Base-by-base conservation (phyloP, 139 green algal species). In the Yamagishiella unicocca region DNA sequence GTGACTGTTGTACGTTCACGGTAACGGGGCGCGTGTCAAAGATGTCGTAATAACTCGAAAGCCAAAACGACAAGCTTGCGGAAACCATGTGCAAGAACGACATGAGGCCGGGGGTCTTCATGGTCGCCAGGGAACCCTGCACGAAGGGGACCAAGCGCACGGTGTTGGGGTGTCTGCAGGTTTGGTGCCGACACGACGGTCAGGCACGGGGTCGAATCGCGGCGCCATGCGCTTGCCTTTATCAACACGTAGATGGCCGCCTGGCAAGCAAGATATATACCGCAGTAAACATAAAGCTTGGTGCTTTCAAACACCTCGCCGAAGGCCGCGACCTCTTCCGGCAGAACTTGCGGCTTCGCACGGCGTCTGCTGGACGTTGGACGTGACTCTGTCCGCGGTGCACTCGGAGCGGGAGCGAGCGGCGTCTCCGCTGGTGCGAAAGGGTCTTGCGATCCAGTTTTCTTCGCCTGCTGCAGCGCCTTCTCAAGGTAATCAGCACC, bases 41-140 rank as follows among this genome's bases (percentile, higher is more conserved):
- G 37, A 82, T 35, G 68, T 88, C 82, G 71, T 83, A 88, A 9
- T 50, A 50, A 71, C 17, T 58, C 19, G 71, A 38, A 22, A 66
- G 0, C 70, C 68, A 81, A 21, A 88, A 73, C 12, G 82, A 73
- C 3, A 81, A 31, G 25, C 25, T 35, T 2, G 40, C 68, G 4
- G 29, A 62, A 12, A 9, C 35, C 64, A 88, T 79, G 70, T 88
- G 83, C 72, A 88, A 71, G 83, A 88, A 88, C 4, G 70, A 38
- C 62, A 88, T 82, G 37, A 88, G 62, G 50, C 83, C 83, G 27
- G 83, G 83, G 2, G 83, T 88, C 38, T 82, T 82, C 70, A 88
- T 82, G 4, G 71, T 68, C 4, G 71, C 22, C 6, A 88, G 72
- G 1, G 83, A 82, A 40, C 71, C 71, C 83, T 88, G 83, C 31